Conservation (phyloP, 805 yeast genomes). For the Metschnikowia colocasiae region DNA sequence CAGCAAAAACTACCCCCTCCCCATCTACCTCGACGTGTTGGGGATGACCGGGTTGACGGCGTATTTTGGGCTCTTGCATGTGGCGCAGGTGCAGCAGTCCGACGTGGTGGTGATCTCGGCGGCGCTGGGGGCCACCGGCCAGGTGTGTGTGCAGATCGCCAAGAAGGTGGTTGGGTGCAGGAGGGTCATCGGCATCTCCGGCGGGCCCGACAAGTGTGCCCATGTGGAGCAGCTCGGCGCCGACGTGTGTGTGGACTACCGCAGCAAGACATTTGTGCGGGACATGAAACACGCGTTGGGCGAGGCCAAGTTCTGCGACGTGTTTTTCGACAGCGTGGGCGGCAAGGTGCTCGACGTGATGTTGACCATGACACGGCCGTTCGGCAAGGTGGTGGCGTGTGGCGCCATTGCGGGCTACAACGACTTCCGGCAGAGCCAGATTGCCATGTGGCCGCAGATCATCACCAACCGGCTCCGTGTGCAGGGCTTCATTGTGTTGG, state of each 20-base stretch:
- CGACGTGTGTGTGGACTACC: conserved; percentile 51
- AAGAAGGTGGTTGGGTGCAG: conserved; percentile 47
- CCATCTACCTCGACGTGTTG: conserved; percentile 33
- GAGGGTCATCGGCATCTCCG: conserved; percentile 59
- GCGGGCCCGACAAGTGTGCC: conserved; percentile 51
- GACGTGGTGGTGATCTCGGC: conserved; percentile 55
- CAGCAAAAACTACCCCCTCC: conserved; percentile 5
- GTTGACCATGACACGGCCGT: conserved; percentile 16
- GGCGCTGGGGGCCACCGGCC: conserved; percentile 72
- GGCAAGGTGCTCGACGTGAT: conserved; percentile 21
- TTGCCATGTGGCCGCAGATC: conserved; percentile 41
- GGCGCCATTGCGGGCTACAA: conserved; percentile 62
- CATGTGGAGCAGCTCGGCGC: conserved; percentile 53
- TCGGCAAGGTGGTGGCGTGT: conserved; percentile 50
- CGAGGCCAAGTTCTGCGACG: conserved; percentile 16
- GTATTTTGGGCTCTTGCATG: conserved; percentile 48
- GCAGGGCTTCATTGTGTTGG: conserved; percentile 22
- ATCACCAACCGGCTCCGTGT: conserved; percentile 39
- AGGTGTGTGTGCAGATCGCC: conserved; percentile 54
- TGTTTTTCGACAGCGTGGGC: conserved; percentile 26
- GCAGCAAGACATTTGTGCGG: not conserved
- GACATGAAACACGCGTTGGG: conserved; percentile 6
- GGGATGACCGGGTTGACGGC: conserved; percentile 64
- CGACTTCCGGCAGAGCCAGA: conserved; percentile 32
- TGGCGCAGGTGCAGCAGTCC: conserved; percentile 42